Conservation (phyloP, 805 yeast genomes). For the Saccharomycopsis oosterbeekiorum region DNA sequence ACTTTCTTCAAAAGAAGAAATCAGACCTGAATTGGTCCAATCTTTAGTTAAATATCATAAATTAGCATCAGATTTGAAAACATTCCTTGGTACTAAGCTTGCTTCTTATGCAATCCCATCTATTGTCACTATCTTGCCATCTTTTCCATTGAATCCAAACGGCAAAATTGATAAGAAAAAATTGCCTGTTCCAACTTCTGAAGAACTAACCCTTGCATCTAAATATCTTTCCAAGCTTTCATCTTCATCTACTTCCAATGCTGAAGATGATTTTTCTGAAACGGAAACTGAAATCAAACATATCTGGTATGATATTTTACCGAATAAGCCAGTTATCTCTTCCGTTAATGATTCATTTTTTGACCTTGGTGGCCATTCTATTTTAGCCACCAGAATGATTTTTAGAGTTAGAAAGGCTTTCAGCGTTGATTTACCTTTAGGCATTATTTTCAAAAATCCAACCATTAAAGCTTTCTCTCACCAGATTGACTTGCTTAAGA, state of each 20-base stretch:
- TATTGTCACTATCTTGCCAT: conserved; percentile 74
- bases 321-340: conserved; percentile 71
- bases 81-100: conserved; percentile 75
- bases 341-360: conserved; percentile 82
- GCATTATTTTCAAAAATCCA: conserved; percentile 82
- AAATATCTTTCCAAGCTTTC: conserved; percentile 28
- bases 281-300: conserved; percentile 64
- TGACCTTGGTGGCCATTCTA: conserved; percentile 97
- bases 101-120: conserved; percentile 94
- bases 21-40: conserved; percentile 13
- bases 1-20: not conserved
- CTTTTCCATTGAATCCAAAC: conserved; percentile 90
- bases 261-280: conserved; percentile 46
- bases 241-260: conserved; percentile 24
- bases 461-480: conserved; percentile 71
- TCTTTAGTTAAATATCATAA: conserved; percentile 58
- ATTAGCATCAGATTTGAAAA: conserved; percentile 70
- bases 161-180: conserved; percentile 98
- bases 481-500: conserved; percentile 52
- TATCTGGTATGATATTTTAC: conserved; percentile 78
- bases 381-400: conserved; percentile 93
- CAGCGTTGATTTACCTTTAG: conserved; percentile 76
- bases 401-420: conserved; percentile 77
- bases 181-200: conserved; percentile 87
- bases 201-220: conserved; percentile 72